A percentile compares a stretch with the other conserved stretches of the same genome.
These are phyloP conservation scores for Dactylellina sp. DNA, from an alignment of 2,329 filamentous ascomycete species.

Conservation along the genomic window DNA sequence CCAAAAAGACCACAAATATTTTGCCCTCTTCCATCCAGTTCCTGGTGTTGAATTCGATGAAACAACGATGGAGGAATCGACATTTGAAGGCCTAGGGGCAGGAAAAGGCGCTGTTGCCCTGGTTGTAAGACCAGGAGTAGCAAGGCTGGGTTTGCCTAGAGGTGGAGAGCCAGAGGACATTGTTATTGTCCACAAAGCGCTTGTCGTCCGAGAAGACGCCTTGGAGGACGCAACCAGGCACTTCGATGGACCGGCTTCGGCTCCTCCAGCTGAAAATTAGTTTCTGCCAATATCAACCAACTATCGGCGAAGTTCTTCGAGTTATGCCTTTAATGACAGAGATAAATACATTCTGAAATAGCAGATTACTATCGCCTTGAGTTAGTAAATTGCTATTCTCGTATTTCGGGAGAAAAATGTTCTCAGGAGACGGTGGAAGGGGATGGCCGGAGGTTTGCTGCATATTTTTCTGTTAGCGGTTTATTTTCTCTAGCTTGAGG, in stretches of 20 bases:
- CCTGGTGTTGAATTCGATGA: slow-evolving; percentile 52
- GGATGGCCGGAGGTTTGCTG: slow-evolving; percentile 12
- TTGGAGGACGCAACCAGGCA: slow-evolving; percentile 39
- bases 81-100: slow-evolving; percentile 43
- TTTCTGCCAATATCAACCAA: not conserved
- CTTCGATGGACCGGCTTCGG: slow-evolving; percentile 26
- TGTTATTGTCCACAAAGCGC: slow-evolving; percentile 51
- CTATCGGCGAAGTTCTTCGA: not conserved
- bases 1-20: slow-evolving; percentile 51
- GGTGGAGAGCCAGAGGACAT: slow-evolving; percentile 51
- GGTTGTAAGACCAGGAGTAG: slow-evolving; percentile 39
- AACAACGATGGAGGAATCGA: slow-evolving; percentile 50
- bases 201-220: slow-evolving; percentile 43
- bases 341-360: slow-evolving; percentile 9
- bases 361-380: not conserved
- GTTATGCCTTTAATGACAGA: slow-evolving; percentile 27
- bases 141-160: slow-evolving; percentile 38
- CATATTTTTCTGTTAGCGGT: slow-evolving; percentile 9
- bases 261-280: slow-evolving; percentile 16
- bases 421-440: not conserved
- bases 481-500: slow-evolving; percentile 6
- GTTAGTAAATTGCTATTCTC: not conserved
- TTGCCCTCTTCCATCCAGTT: slow-evolving; percentile 44
- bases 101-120: slow-evolving; percentile 43
- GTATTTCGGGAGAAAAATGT: not conserved